phyloP scores from a whole-genome alignment of 129 eudicot species.

The Flaveria ramosissima region DNA sequence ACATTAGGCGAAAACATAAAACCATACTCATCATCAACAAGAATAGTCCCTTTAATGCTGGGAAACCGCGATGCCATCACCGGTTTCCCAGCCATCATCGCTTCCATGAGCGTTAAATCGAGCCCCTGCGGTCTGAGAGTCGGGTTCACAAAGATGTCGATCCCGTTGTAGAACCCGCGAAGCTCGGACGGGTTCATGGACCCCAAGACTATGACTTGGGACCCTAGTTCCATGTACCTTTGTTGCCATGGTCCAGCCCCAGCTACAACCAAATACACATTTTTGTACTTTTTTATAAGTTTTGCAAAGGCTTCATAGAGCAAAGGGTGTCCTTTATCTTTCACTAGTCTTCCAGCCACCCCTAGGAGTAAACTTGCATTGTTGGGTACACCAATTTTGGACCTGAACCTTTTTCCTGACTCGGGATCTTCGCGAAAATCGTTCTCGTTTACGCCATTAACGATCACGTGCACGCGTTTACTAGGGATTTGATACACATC shows the following conservation, averaged over 20 bases:
- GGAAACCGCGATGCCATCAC: constrained; percentile 96
- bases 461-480: constrained; percentile 78
- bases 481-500: constrained; percentile 93
- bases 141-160: constrained; percentile 90
- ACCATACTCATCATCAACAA: constrained; percentile 74
- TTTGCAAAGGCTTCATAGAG: constrained; percentile 68
- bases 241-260: constrained; percentile 91
- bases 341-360: constrained; percentile 88
- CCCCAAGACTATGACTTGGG: constrained; percentile 78
- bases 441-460: constrained; percentile 73
- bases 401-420: constrained; percentile 57
- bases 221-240: constrained; percentile 71
- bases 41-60: constrained; percentile 78
- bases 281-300: constrained; percentile 41
- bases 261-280: constrained; percentile 71
- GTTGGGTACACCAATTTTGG: constrained; percentile 59
- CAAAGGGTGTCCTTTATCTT: constrained; percentile 92
- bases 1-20: constrained; percentile 91
- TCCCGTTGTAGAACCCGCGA: constrained; percentile 72
- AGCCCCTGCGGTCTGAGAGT: constrained; percentile 95
- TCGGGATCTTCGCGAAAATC: constrained; percentile 57
- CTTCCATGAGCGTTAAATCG: constrained; percentile 92
- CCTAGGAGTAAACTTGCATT: constrained; percentile 86
- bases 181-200: constrained; percentile 75
- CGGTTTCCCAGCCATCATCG: constrained; percentile 93